phyloP scores from a whole-genome alignment of 1,284 basidiomycete species.

The Sanghuangporus weigelae region DNA sequence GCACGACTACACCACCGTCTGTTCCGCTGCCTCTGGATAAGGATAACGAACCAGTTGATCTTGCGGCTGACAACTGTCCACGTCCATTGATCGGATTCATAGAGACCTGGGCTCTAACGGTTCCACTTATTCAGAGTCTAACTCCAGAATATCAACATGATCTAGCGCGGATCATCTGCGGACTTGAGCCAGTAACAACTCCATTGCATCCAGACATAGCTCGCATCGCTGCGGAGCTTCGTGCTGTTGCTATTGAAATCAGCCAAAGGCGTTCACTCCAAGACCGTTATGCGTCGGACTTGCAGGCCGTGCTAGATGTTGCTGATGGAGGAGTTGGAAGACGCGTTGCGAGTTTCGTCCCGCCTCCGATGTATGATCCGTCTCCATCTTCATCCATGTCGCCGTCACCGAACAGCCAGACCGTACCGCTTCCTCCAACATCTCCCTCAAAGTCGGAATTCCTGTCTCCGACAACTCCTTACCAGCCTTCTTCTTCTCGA shows the following conservation, averaged over 20 bases:
- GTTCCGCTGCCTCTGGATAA: slow-evolving; percentile 43
- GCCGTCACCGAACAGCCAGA: slow-evolving; percentile 19
- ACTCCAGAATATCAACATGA: slow-evolving; percentile 66
- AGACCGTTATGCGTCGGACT: slow-evolving; percentile 62
- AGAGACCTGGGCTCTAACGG: slow-evolving; percentile 61
- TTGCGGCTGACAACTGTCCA: slow-evolving; percentile 54
- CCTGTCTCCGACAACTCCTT: slow-evolving; percentile 12
- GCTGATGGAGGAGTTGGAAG: slow-evolving; percentile 28
- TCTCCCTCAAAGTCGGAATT: slow-evolving; percentile 10
- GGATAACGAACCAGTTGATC: slow-evolving; percentile 34
- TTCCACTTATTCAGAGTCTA: slow-evolving; percentile 60
- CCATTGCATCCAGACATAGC: slow-evolving; percentile 37
- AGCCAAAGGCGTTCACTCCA: slow-evolving; percentile 79
- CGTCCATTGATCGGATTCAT: slow-evolving; percentile 60
- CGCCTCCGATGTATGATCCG: slow-evolving; percentile 62
- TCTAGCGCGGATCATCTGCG: slow-evolving; percentile 72
- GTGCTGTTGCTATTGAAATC: slow-evolving; percentile 75
- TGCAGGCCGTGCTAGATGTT: slow-evolving; percentile 72
- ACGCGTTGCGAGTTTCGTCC: slow-evolving; percentile 54
- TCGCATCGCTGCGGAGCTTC: slow-evolving; percentile 67
- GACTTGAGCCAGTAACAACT: slow-evolving; percentile 42
- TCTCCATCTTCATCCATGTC: slow-evolving; percentile 24
- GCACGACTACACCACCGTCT: slow-evolving; percentile 55
- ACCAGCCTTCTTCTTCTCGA: neutral
- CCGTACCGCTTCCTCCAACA: neutral